These are phyloP conservation scores for Apophysomyces elegans DNA, from an alignment of 371 early-diverging fungal genomes.

Conservation along the genomic window DNA sequence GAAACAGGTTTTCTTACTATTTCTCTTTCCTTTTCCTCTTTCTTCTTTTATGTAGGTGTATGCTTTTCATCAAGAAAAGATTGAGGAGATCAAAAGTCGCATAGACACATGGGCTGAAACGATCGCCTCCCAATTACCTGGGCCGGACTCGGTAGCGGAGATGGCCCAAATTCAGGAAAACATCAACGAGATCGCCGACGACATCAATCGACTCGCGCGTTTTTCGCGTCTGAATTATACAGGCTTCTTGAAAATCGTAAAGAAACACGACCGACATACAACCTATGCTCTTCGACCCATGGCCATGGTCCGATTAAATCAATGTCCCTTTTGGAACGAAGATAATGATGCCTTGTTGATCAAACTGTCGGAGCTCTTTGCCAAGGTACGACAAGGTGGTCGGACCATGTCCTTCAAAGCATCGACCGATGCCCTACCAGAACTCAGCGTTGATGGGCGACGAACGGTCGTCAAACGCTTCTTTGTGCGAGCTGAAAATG, in stretches of 20 bases:
- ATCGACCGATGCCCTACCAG: constrained; percentile 9
- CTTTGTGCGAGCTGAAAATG: constrained; percentile 98
- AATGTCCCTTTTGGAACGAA: constrained; percentile 89
- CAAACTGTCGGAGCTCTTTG: constrained; percentile 87
- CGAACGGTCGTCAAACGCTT: constrained; percentile 69
- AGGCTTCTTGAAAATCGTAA: constrained; percentile 96
- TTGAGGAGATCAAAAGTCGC: constrained; percentile 83
- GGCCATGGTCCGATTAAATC: constrained; percentile 88
- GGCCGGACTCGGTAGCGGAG: constrained; percentile 50
- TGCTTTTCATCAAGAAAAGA: constrained; percentile 89
- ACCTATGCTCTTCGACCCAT: constrained; percentile 81
- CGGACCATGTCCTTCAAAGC: constrained; percentile 54
- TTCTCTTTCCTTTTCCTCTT: background rate
- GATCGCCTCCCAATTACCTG: constrained; percentile 52
- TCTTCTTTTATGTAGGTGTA: constrained; percentile 61
- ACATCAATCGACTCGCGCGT: constrained; percentile 90
- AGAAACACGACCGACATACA: constrained; percentile 97
- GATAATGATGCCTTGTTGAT: constrained; percentile 90
- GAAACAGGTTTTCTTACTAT: background rate
- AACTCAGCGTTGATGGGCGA: constrained; percentile 40
- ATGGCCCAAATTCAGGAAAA: constrained; percentile 72
- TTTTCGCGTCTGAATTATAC: constrained; percentile 95
- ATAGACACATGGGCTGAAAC: constrained; percentile 74
- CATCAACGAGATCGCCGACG: constrained; percentile 82
- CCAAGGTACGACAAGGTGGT: constrained; percentile 88